These are phyloP conservation scores for Metschnikowia corniflorae DNA, from an alignment of 805 yeast genomes.

Conservation along the genomic window DNA sequence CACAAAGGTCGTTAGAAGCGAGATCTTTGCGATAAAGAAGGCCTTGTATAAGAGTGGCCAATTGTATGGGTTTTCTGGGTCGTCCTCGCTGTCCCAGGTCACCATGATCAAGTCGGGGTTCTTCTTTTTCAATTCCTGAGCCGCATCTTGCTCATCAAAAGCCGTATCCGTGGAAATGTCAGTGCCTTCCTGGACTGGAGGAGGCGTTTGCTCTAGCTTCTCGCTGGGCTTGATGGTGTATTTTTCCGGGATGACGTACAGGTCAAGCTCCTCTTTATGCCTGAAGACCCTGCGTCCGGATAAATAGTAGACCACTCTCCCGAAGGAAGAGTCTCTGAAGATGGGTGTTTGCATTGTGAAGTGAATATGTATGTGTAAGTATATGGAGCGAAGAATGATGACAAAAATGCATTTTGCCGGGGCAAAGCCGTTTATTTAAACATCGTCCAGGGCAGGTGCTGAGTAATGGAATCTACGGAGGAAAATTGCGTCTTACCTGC, in stretches of 20 bases:
- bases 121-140: neutral
- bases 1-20: constrained; percentile 45
- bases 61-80: constrained; percentile 55
- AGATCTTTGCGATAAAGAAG: constrained; percentile 36
- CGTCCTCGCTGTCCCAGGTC: constrained; percentile 41
- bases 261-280: constrained; percentile 26
- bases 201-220: neutral
- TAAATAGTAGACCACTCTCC: constrained; percentile 22
- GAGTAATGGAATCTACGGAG: neutral
- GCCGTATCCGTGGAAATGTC: neutral
- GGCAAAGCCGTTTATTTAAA: neutral
- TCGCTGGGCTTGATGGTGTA: constrained; percentile 11
- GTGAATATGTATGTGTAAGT: neutral
- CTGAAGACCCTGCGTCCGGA: constrained; percentile 21
- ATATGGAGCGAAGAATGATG: neutral
- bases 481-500: neutral
- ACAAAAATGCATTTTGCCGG: neutral
- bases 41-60: constrained; percentile 46
- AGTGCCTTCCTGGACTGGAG: neutral
- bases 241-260: constrained; percentile 29
- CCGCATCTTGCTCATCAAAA: neutral
- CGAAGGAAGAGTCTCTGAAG: constrained; percentile 29
- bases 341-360: constrained; percentile 13
- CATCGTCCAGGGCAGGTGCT: neutral
- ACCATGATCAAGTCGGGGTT: constrained; percentile 14